Base-by-base conservation (phyloP, 768 basidiomycete genomes). In the Lentinus brumalis region DNA sequence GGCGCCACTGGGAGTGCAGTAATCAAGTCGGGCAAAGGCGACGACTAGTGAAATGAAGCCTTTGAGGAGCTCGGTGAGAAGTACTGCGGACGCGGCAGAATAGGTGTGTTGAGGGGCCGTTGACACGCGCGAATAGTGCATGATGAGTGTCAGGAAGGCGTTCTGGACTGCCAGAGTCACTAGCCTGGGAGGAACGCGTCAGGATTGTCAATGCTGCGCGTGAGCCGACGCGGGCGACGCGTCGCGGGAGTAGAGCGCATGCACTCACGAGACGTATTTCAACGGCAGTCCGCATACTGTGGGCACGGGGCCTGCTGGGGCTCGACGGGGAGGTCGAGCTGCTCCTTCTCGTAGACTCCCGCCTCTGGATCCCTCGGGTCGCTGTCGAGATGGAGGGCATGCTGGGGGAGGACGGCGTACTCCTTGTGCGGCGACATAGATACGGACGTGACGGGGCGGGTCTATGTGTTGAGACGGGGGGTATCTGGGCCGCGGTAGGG, bases 41-140 rank as follows among this genome's bases (percentile, higher is more conserved):
- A 98, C 89, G 55, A 83, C 70, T 59, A 96, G 78, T 6, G 96
- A 97, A 67, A 98, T 94, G 47, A 82, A 76, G 55, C 94, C 92
- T 75, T 98, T 98, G 65, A 98, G 80, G 49, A 98, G 83, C 76
- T 98, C 96, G 77, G 92, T 96, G 76, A 97, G 83, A 39, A 98
- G 83, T 31, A 98, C 96, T 51, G 96, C 96, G 6, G 92, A 86
- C 12, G 94, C 93, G n/a, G 96, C 91, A 39, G 92, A 96, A 74
- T 98, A 98, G 2, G 87, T 81, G 56, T 83, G 81, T 56, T 87
- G 86, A 0, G 91, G 84, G 2, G 91, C 80, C 16, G 86, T 84
- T 10, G 91, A 88, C 54, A 92, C 88, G 64, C 95, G 87, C 41
- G 96, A 97, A 75, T 96, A 92, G 78, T 97, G 95, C 92, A 98